phyloP scores from a whole-genome alignment of 768 basidiomycete genomes.

The Podaxis sp. region DNA sequence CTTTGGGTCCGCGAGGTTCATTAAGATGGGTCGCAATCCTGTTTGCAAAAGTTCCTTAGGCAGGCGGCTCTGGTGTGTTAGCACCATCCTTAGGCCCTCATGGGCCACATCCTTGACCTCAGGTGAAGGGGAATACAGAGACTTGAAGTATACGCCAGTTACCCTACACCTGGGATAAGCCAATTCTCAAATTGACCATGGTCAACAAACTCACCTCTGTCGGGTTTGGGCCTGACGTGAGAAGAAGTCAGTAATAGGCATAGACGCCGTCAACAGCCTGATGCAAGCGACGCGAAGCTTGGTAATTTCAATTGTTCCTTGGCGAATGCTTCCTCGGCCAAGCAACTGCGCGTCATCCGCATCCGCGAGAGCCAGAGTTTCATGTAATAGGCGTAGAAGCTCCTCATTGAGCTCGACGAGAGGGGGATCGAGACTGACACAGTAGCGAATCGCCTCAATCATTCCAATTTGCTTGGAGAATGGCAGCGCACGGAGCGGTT shows the following conservation, averaged over 20 bases:
- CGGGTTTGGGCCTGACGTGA: constrained; percentile 80
- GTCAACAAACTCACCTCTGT: constrained; percentile 57
- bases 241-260: constrained; percentile 94
- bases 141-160: constrained; percentile 96
- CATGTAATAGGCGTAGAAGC: constrained; percentile 85
- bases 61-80: constrained; percentile 85
- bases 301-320: constrained; percentile 76
- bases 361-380: constrained; percentile 93
- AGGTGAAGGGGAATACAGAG: constrained; percentile 85
- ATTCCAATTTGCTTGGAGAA: constrained; percentile 96
- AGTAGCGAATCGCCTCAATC: constrained; percentile 95
- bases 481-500: constrained; percentile 91
- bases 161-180: constrained; percentile 50
- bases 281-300: constrained; percentile 94
- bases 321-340: constrained; percentile 71
- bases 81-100: constrained; percentile 85
- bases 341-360: constrained; percentile 87
- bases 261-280: constrained; percentile 87
- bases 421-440: constrained; percentile 84
- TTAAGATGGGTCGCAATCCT: constrained; percentile 92
- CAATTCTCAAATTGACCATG: background rate
- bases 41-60: constrained; percentile 95
- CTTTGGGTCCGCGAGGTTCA: constrained; percentile 97
- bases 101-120: constrained; percentile 97
- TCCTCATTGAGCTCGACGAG: constrained; percentile 92